Evolutionary conservation across 441 rosid genomes (phyloP).

Genomic region (Kokia cookei): DNA sequence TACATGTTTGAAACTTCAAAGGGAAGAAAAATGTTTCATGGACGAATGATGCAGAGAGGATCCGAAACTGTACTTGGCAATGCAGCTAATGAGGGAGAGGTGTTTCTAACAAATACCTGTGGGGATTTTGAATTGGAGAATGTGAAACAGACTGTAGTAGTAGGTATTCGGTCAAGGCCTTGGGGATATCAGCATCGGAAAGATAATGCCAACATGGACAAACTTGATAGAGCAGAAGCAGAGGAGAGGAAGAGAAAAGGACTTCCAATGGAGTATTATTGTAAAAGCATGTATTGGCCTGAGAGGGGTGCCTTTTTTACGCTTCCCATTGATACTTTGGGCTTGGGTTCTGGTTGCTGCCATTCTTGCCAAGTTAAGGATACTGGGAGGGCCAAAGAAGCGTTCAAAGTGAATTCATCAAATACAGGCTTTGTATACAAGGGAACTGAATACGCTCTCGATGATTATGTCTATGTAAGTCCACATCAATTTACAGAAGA

Average conservation of each 20-base stretch:
- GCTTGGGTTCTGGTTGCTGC: conserved; percentile 60
- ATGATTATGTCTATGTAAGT: conserved; percentile 63
- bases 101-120: conserved; percentile 64
- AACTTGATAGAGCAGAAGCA: conserved; percentile 54
- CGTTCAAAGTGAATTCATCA: conserved; percentile 29
- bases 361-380: conserved; percentile 45
- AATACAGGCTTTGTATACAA: conserved; percentile 33
- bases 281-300: conserved; percentile 73
- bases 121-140: conserved; percentile 40
- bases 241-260: conserved; percentile 68
- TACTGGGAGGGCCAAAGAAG: conserved; percentile 27
- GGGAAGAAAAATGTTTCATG: conserved; percentile 67
- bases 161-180: conserved; percentile 47
- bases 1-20: conserved; percentile 63
- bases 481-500: conserved; percentile 37
- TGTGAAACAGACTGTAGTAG: conserved; percentile 33
- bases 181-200: conserved; percentile 73
- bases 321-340: conserved; percentile 48
- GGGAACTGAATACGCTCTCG: conserved; percentile 42
- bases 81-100: conserved; percentile 68
- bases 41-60: conserved; percentile 56
- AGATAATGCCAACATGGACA: conserved; percentile 36
- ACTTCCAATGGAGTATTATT: conserved; percentile 58
- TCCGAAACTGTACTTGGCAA: conserved; percentile 62
- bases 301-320: conserved; percentile 79